Conservation (phyloP, 2,329 filamentous ascomycete species). For the Penicillium brevicompactum region DNA sequence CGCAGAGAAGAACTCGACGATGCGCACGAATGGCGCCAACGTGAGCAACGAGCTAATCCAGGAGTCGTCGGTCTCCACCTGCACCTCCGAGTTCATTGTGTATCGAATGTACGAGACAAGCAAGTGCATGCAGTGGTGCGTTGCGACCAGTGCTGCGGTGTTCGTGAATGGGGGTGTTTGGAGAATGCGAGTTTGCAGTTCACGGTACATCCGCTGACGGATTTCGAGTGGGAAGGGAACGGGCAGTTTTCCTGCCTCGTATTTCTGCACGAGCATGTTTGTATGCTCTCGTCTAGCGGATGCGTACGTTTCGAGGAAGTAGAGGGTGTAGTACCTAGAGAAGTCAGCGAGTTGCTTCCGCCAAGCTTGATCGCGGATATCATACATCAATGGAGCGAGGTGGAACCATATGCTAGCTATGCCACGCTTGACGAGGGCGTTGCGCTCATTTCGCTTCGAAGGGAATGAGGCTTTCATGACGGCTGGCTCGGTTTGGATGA, state of each 20-base stretch:
- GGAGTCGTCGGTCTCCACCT: conserved; percentile 34
- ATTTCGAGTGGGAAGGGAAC: conserved; percentile 38
- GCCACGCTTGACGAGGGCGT: conserved; percentile 36
- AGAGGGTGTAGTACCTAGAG: conserved; percentile 44
- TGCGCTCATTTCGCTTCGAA: conserved; percentile 34
- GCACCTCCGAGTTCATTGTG: conserved; percentile 36
- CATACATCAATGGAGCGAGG: conserved; percentile 45
- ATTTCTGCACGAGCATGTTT: conserved; percentile 39
- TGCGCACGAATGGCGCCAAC: conserved; percentile 40
- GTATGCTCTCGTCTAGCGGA: conserved; percentile 40
- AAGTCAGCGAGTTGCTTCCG: neutral
- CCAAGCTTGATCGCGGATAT: neutral
- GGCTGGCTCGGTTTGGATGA: conserved; percentile 34
- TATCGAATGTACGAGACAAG: conserved; percentile 42
- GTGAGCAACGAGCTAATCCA: conserved; percentile 47
- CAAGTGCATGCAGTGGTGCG: conserved; percentile 45
- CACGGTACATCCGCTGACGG: conserved; percentile 39
- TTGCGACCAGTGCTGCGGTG: conserved; percentile 41
- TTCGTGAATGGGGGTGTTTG: conserved; percentile 44
- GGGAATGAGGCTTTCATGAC: conserved; percentile 37
- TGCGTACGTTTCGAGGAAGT: conserved; percentile 45
- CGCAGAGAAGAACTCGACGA: conserved; percentile 47
- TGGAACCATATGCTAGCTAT: conserved; percentile 40
- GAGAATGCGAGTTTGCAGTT: conserved; percentile 41
- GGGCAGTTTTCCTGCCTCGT: conserved; percentile 40